Evolutionary conservation across 495 filamentous ascomycete genomes (phyloP).

Genomic region (Tuber indicum): DNA sequence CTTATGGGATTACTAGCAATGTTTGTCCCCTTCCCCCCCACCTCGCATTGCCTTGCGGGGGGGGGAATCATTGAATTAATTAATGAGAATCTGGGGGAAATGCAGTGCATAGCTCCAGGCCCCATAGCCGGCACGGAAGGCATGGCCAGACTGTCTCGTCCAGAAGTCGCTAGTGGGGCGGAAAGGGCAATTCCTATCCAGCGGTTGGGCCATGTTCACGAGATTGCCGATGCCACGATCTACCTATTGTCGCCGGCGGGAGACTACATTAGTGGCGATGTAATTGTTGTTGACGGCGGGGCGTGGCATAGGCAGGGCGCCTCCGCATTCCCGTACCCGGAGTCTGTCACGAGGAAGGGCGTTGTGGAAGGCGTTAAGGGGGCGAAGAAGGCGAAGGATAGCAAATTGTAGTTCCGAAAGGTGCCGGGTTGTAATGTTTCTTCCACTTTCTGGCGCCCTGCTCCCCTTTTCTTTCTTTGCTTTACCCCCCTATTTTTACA

Average conservation of each 20-base stretch:
- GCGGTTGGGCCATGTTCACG: constrained; percentile 68
- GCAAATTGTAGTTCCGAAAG: constrained; percentile 24
- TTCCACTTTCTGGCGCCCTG: background rate
- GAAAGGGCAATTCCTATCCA: constrained; percentile 55
- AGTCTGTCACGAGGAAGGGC: constrained; percentile 14
- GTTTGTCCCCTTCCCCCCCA: constrained; percentile 51
- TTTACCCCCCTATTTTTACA: background rate
- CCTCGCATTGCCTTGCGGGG: background rate
- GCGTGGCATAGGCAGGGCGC: constrained; percentile 56
- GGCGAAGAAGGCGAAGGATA: constrained; percentile 22
- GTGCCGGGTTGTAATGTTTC: background rate
- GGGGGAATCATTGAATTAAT: constrained; percentile 48
- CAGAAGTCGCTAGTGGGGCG: constrained; percentile 41
- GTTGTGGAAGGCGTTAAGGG: constrained; percentile 35
- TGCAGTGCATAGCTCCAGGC: constrained; percentile 29
- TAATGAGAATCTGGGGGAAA: constrained; percentile 41
- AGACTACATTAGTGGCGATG: constrained; percentile 73
- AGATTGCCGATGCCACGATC: constrained; percentile 89
- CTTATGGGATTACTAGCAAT: constrained; percentile 81
- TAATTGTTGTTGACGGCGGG: constrained; percentile 72
- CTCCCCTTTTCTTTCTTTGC: background rate
- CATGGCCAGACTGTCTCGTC: constrained; percentile 50
- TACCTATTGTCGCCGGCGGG: constrained; percentile 77
- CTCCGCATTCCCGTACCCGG: constrained; percentile 31
- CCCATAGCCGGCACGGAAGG: constrained; percentile 54